phyloP scores from a whole-genome alignment of 1,284 basidiomycete genomes.

The Boletus mariae region DNA sequence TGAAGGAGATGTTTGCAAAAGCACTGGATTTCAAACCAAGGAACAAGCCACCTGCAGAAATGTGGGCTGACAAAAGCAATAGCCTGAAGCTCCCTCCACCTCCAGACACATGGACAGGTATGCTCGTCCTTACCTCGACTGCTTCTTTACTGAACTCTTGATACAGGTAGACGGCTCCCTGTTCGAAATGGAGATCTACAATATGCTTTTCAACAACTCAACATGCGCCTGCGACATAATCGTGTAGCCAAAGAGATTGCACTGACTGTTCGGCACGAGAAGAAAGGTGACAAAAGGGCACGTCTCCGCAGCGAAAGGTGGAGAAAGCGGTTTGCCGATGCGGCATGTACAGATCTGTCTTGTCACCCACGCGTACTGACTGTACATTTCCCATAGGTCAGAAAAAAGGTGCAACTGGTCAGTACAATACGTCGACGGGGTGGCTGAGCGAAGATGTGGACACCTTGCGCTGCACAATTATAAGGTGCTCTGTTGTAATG shows the following conservation, averaged over 20 bases:
- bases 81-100: slow-evolving; percentile 24
- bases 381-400: slow-evolving; percentile 37
- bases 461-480: slow-evolving; percentile 10
- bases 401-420: slow-evolving; percentile 50
- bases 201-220: slow-evolving; percentile 46
- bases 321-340: slow-evolving; percentile 36
- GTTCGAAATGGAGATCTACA: slow-evolving; percentile 35
- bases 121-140: background rate
- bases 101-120: slow-evolving; percentile 31
- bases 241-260: slow-evolving; percentile 51
- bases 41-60: slow-evolving; percentile 29
- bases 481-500: slow-evolving; percentile 4
- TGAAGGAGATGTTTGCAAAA: slow-evolving; percentile 17
- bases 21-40: slow-evolving; percentile 16
- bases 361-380: slow-evolving; percentile 11
- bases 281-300: slow-evolving; percentile 35
- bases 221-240: slow-evolving; percentile 53
- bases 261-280: slow-evolving; percentile 58
- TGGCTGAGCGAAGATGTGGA: slow-evolving; percentile 26
- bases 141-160: slow-evolving; percentile 5
- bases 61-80: slow-evolving; percentile 37
- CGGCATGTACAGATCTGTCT: slow-evolving; percentile 24
- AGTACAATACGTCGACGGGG: slow-evolving; percentile 48
- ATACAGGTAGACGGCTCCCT: slow-evolving; percentile 41
- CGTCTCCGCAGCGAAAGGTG: slow-evolving; percentile 36